Percentiles rank a stretch among this genome's conserved stretches.
phyloP scores from a whole-genome alignment of 805 yeast genomes.

The Dipodascopsis uninucleata region DNA sequence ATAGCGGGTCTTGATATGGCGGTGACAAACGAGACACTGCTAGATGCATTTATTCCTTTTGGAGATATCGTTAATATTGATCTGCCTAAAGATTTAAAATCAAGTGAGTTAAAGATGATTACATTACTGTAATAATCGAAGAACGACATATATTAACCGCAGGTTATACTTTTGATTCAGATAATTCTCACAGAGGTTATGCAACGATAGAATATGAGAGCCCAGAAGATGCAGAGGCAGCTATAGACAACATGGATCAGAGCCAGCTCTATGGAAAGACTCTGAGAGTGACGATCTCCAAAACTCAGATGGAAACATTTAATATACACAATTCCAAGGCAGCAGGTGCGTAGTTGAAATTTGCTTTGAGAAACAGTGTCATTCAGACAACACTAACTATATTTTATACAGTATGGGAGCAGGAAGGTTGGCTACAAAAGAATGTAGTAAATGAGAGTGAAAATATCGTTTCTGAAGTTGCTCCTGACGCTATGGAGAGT shows the following conservation, averaged over 20 bases:
- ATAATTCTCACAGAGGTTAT: conserved; percentile 26
- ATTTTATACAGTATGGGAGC: conserved; percentile 19
- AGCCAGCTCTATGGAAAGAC: conserved; percentile 31
- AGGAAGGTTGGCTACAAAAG: conserved; percentile 23
- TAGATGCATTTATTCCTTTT: conserved; percentile 33
- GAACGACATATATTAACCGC: conserved; percentile 12
- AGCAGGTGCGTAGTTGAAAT: conserved; percentile 15
- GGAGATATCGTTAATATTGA: conserved; percentile 34
- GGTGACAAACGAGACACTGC: conserved; percentile 28
- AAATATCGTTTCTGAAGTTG: background rate
- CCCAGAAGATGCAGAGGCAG: conserved; percentile 35
- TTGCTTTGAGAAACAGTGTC: background rate
- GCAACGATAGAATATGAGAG: conserved; percentile 34
- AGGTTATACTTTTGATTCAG: conserved; percentile 8
- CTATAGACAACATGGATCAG: conserved; percentile 36
- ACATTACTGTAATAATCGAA: background rate
- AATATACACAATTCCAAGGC: conserved; percentile 16
- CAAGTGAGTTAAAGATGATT: conserved; percentile 15
- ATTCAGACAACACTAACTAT: background rate
- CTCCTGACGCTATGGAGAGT: too few relatives aligned
- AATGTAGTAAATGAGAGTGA: conserved; percentile 19
- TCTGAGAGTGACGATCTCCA: conserved; percentile 29
- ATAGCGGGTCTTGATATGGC: conserved; percentile 22
- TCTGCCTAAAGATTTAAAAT: conserved; percentile 19
- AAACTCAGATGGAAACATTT: conserved; percentile 19